Evolutionary conservation across 2,329 filamentous ascomycete genomes (phyloP), one percentile per base, ranked within the genome.

Genomic region (Colletotrichum lini): DNA sequence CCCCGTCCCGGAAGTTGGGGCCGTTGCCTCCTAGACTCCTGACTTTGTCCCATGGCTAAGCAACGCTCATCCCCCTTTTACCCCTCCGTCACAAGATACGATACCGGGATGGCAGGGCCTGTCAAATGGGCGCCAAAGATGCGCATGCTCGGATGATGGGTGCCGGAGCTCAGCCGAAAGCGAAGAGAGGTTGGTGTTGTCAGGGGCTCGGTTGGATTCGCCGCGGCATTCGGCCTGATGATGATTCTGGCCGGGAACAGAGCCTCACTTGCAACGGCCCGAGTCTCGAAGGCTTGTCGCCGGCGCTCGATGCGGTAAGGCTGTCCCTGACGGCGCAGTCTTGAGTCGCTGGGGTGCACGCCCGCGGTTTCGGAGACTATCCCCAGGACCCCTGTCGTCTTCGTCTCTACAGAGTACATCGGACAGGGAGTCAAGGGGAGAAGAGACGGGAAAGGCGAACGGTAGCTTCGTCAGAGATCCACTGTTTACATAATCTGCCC

Each of bases 241-340:
- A 1, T 21, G 6, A 12, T 9, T 6, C 13, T 1, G 21, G 35
- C 42, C 26, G 52, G 30, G 44, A 13, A 2, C 38, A 15, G 15
- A 26, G 18, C 42, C 49, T 13, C 57, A 35, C 44, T 59, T 72
- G 69, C 40, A 59, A 72, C 69, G 59, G 21, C n/a, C 61, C 40
- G 21, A 56, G 69, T 72, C 58, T 72, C 69, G 53, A 68, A 44
- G 58, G 65, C 69, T 59, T 45, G 65, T 72, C 69, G 42, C 52
- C 53, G 10, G 16, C 38, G 53, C 65, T 59, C 16, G 23, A 49
- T 64, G 26, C 57, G 69, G 65, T 30, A 64, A 69, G 58, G 45
- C 18, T 63, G 53, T 68, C 68, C 65, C 58, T 71, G 58, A 16
- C 67, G 61, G 62, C 42, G 56, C 59, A 23, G 15, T 68, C 35